Conservation (phyloP, 441 rosid genomes). For the Euphorbia celastroides region DNA sequence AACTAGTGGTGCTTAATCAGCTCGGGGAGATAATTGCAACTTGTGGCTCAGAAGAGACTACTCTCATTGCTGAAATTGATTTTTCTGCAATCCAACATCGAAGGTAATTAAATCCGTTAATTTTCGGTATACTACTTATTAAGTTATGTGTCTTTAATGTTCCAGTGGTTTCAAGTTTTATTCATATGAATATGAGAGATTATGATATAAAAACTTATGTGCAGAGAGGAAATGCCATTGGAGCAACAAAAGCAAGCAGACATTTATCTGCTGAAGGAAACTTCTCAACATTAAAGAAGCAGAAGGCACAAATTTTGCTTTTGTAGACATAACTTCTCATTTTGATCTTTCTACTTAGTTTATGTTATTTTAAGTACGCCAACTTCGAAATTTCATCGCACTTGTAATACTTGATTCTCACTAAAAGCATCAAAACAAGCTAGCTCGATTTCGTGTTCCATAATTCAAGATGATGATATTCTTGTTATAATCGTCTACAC, state of each 20-base stretch:
- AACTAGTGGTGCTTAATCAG: conserved; percentile 9
- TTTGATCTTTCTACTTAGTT: not conserved
- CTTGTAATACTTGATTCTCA: too few species aligned
- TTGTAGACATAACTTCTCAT: too few species aligned
- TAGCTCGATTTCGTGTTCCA: not conserved
- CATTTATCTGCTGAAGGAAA: conserved; percentile 14
- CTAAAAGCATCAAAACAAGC: too few species aligned
- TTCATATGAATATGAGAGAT: too few species aligned
- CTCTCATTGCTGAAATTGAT: conserved; percentile 23
- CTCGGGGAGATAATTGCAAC: conserved; percentile 24
- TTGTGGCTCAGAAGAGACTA: conserved; percentile 14
- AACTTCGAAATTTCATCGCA: too few species aligned
- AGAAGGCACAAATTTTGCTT: not conserved
- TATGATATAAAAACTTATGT: not conserved
- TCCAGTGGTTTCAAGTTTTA: too few species aligned
- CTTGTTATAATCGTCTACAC: not conserved
- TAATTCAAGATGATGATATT: not conserved
- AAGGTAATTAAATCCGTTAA: too few species aligned
- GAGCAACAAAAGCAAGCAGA: conserved; percentile 18
- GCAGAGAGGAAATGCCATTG: conserved; percentile 17
- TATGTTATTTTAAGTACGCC: too few species aligned
- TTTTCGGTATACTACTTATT: too few species aligned
- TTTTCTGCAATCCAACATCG: conserved; percentile 5
- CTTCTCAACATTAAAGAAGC: not conserved
- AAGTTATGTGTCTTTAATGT: too few species aligned